These are phyloP conservation scores for Epichloe scottii DNA, from an alignment of 2,329 filamentous ascomycete genomes.

Conservation along the genomic window DNA sequence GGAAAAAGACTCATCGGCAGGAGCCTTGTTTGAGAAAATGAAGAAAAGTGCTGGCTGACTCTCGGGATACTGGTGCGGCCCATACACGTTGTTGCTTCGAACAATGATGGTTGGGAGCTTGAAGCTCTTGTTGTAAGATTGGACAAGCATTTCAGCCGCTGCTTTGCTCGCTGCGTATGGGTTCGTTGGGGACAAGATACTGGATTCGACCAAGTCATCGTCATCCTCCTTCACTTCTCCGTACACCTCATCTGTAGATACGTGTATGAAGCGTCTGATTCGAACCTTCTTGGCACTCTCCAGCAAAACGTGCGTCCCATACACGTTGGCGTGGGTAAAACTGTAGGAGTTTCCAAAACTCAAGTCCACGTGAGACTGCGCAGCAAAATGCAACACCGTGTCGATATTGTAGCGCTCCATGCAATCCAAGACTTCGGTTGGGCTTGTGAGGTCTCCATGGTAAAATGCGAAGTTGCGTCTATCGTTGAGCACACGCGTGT, in stretches of 20 bases:
- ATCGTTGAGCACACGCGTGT: slow-evolving; percentile 56
- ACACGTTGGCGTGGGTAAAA: slow-evolving; percentile 72
- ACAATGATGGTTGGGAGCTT: slow-evolving; percentile 70
- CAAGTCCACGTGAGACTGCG: slow-evolving; percentile 73
- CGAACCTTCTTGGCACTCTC: slow-evolving; percentile 63
- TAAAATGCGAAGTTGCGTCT: slow-evolving; percentile 67
- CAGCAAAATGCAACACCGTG: slow-evolving; percentile 73
- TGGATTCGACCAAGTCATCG: slow-evolving; percentile 59
- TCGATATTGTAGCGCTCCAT: slow-evolving; percentile 62
- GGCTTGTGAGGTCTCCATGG: slow-evolving; percentile 65
- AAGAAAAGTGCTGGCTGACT: slow-evolving; percentile 38
- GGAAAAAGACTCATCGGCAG: neutral
- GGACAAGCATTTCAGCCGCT: slow-evolving; percentile 74
- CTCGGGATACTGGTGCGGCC: slow-evolving; percentile 72
- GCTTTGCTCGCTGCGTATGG: slow-evolving; percentile 74
- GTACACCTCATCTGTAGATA: slow-evolving; percentile 78
- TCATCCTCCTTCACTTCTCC: slow-evolving; percentile 64
- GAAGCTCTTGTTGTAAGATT: slow-evolving; percentile 76
- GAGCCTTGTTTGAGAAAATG: too few relatives aligned
- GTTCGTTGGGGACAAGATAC: slow-evolving; percentile 67
- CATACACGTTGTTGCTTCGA: slow-evolving; percentile 75
- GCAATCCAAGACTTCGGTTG: slow-evolving; percentile 55
- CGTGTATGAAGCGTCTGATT: slow-evolving; percentile 64
- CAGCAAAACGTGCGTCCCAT: slow-evolving; percentile 71
- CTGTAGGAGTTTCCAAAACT: slow-evolving; percentile 74